Conservation (phyloP, 257 asterid species). For the Marsdenia floribunda region DNA sequence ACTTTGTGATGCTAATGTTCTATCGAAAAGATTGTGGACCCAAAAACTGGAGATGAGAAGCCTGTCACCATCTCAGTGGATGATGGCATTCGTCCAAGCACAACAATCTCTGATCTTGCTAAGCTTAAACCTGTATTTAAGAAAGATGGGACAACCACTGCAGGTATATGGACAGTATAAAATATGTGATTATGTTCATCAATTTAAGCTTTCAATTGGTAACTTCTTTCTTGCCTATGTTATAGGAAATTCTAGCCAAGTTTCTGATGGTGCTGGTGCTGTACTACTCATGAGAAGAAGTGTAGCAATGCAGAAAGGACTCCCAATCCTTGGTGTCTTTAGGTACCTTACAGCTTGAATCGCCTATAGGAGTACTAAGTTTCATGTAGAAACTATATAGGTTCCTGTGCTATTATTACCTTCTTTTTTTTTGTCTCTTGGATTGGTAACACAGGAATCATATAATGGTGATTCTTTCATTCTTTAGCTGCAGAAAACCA, state of each 20-base stretch:
- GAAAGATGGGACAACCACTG: conserved; percentile 98
- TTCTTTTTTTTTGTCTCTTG: background rate
- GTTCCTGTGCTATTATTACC: background rate
- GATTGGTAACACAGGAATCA: background rate
- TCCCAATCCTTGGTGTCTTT: conserved; percentile 91
- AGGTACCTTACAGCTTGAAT: conserved; percentile 41
- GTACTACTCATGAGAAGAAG: conserved; percentile 98
- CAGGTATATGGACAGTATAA: conserved; percentile 44
- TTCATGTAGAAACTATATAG: background rate
- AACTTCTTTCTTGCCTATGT: conserved; percentile 8
- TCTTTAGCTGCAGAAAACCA: background rate
- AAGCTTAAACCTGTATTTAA: conserved; percentile 92
- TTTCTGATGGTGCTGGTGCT: conserved; percentile 98
- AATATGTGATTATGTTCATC: background rate
- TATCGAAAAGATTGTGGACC: conserved; percentile 73
- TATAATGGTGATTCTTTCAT: background rate
- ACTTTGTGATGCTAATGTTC: conserved; percentile 9
- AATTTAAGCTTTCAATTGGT: conserved; percentile 7
- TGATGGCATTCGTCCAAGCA: conserved; percentile 82
- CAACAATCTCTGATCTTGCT: conserved; percentile 56
- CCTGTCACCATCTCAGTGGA: conserved; percentile 79
- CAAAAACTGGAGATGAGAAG: conserved; percentile 90
- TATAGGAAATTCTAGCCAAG: conserved; percentile 95
- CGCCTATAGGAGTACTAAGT: background rate
- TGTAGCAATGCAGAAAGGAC: conserved; percentile 83